Percentiles rank a stretch among this genome's conserved stretches.
phyloP scores from a whole-genome alignment of 2,329 filamentous ascomycete genomes.

The Coniochaeta sp. region DNA sequence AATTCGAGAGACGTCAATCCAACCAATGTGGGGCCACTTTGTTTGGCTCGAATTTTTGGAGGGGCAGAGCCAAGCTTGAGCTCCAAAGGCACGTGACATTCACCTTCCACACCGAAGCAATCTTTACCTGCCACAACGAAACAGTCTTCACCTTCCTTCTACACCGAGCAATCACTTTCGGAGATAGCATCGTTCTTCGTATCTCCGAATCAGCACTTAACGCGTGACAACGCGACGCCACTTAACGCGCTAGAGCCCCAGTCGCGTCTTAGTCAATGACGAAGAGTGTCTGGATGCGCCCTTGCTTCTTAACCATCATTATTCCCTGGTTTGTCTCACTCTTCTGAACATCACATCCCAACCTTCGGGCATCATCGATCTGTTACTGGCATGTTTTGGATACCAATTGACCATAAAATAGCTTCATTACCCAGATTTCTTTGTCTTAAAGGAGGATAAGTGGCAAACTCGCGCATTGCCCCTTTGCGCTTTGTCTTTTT shows the following conservation, averaged over 20 bases:
- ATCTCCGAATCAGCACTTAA: not conserved
- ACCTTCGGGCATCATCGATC: not conserved
- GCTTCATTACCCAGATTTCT: not conserved
- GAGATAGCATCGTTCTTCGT: not conserved
- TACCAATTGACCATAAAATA: not conserved
- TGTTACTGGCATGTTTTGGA: not conserved
- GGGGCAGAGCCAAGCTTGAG: not conserved
- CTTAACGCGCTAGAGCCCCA: not conserved
- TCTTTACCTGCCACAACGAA: too few relatives aligned
- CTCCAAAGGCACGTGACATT: not conserved
- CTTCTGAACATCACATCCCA: not conserved
- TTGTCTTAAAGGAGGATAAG: not conserved
- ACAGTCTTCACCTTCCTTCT: not conserved
- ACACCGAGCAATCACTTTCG: not conserved
- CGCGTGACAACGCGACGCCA: constrained; percentile 2
- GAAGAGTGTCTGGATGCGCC: not conserved
- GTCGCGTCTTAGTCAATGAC: constrained; percentile 1
- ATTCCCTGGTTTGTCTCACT: not conserved
- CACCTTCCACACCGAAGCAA: too few relatives aligned
- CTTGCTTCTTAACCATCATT: not conserved
- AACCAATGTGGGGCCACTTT: not conserved
- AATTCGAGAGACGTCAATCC: not conserved
- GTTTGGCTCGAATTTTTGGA: not conserved
- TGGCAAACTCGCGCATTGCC: not conserved
- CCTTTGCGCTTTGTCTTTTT: not conserved